Evolutionary conservation across 805 yeast genomes (phyloP), one percentile per base, ranked within the genome.

Genomic region (Starmerella floricola): DNA sequence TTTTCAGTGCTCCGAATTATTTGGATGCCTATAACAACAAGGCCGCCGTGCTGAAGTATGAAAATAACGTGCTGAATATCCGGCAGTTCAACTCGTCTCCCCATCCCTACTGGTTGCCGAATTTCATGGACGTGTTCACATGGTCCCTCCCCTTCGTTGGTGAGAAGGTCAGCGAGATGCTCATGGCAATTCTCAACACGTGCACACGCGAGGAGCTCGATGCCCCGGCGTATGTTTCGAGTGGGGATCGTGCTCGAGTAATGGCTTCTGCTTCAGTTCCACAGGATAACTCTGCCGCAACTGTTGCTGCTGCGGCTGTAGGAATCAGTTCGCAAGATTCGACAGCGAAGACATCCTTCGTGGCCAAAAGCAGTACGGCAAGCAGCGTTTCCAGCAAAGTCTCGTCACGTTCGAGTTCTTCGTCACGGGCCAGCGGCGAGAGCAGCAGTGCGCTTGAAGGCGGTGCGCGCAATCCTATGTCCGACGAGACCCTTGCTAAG

Each of bases 131-230:
- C 61, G 95, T 88, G 6, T 88, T 88, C 62, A 80, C 94, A 10
- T 91, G 97, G 97, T 83, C 95, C 2, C 67, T 88, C 44, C 98
- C 97, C 6, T 88, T 91, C 66, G 96, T 91, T 19, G 97, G 96
- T 17, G 95, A 88, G 60, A 84, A 91, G 57, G 82, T 87, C 41
- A 83, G 94, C 12, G 97, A 91, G 59, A 87, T 88, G 80, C 69
- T 88, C 57, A 81, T 85, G 18, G 74, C 91, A 1, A 82, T 88
- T 31, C 70, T 91, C 59, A 88, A 88, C 61, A 83, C 91, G 44
- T 88, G 98, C 65, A 82, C 96, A 0, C 94, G 87, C 57, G 95
- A 88, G 57, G 98, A 88, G 61, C 69, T 88, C 45, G 88, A 78
- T 44, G 45, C 45, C 19, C 42, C 52, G 20, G 31, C 28, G 19